A percentile compares a stretch with the other conserved stretches of the same genome.
Evolutionary conservation across 1,284 basidiomycete species (phyloP).

Genomic region (Ustilago vetiveriae): DNA sequence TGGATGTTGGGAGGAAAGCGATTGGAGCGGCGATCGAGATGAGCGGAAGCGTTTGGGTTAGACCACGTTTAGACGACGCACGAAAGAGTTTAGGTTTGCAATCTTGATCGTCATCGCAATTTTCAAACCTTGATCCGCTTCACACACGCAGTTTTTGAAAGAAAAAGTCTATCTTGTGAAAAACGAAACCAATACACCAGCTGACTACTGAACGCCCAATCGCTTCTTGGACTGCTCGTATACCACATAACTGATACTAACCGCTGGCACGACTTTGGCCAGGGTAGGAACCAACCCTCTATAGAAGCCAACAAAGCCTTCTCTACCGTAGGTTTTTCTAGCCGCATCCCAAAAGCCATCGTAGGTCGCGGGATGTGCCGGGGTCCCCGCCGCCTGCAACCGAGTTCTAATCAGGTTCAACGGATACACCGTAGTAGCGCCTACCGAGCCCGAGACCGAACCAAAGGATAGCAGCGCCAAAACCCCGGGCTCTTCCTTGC

Average conservation of each 20-base stretch:
- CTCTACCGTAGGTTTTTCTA: slow-evolving; percentile 80
- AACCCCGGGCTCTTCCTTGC: slow-evolving; percentile 68
- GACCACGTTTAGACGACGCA: slow-evolving; percentile 61
- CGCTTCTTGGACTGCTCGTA: slow-evolving; percentile 63
- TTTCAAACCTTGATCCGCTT: too few species aligned
- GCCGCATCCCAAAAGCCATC: slow-evolving; percentile 87
- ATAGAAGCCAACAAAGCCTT: slow-evolving; percentile 95
- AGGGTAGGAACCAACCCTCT: slow-evolving; percentile 88
- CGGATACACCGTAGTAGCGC: slow-evolving; percentile 68
- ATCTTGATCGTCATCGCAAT: not conserved
- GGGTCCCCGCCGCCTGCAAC: slow-evolving; percentile 86
- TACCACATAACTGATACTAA: slow-evolving; percentile 65
- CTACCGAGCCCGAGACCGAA: slow-evolving; percentile 68
- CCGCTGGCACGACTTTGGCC: slow-evolving; percentile 73
- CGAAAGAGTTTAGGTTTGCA: slow-evolving; percentile 36
- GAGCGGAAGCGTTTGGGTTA: slow-evolving; percentile 60
- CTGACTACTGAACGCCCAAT: slow-evolving; percentile 50
- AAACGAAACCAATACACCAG: too few species aligned
- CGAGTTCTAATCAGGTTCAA: slow-evolving; percentile 83
- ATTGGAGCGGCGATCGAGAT: slow-evolving; percentile 57
- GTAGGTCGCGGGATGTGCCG: slow-evolving; percentile 71
- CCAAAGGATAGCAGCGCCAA: slow-evolving; percentile 68
- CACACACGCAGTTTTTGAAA: too few species aligned
- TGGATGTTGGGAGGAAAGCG: slow-evolving; percentile 31
- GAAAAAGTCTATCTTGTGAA: too few species aligned